Base-by-base conservation (phyloP, 139 green algal genomes). In the Closterium sp. region DNA sequence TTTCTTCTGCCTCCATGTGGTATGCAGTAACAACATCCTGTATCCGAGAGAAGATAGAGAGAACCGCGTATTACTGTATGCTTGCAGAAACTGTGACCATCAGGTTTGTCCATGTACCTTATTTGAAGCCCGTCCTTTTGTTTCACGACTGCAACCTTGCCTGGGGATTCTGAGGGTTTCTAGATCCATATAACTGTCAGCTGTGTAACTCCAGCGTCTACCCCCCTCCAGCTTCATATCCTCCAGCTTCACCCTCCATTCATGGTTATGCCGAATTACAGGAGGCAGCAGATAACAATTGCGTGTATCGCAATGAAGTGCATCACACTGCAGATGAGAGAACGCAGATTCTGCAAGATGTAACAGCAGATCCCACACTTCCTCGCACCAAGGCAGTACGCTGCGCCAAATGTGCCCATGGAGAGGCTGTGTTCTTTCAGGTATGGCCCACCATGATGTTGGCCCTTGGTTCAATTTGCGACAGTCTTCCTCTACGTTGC, bases 401-500 rank as follows among this genome's bases (percentile, higher is more conserved):
- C 24, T 95, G 94, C 85, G 86, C 73, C 42, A 88, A 94, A 62
- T 95, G 94, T 90, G 17, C 27, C 70, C 93, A 95, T 45, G 79
- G 62, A 2, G 94, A 95, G 89, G 92, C 92, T 29, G 94, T 95
- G 3, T 95, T 95, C 88, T 95, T 95, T 85, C 94, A 95, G 94
- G 92, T 91, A 30, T 79, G 38, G 29, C 11, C 30, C 89, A 22
- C 38, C 38, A 50, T 50, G 38, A 50, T 50, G 38, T 50, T 17
- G 7, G 38, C 38, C 38, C 7, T 50, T 50, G 38, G 38, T 50
- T 50, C 38, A 50, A 50, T 50, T 42, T 50, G 38, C 38, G 7
- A 1, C 38, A 50, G 38, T 50, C 38, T 50, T 50, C 5, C 38
- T 50, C 38, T 50, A 50, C 38, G 13, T 50, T 50, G 38, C 38